phyloP scores from a whole-genome alignment of 2,329 filamentous ascomycete species.

The Colletotrichum sp. region DNA sequence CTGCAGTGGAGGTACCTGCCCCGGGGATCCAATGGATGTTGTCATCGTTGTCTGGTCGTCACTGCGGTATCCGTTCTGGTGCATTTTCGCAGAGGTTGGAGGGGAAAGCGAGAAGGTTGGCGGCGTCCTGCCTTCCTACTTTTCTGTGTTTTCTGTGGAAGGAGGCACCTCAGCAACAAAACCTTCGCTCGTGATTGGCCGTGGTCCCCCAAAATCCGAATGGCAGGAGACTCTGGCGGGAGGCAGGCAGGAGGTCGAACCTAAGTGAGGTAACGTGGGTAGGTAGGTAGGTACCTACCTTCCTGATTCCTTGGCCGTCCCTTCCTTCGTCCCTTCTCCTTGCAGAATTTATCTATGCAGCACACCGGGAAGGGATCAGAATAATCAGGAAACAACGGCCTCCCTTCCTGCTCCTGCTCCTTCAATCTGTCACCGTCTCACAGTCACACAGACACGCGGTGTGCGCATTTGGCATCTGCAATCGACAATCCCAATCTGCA shows the following conservation, averaged over 20 bases:
- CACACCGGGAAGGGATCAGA: background rate
- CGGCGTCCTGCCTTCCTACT: background rate
- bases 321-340: background rate
- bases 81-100: background rate
- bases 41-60: background rate
- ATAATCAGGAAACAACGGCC: background rate
- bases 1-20: background rate
- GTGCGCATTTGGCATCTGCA: background rate
- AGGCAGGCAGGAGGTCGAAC: background rate
- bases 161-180: background rate
- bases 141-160: background rate
- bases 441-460: background rate
- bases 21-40: background rate
- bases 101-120: background rate
- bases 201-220: background rate
- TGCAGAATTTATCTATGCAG: background rate
- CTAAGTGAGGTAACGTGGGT: too few relatives aligned
- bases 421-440: background rate
- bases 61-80: background rate
- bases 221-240: too few relatives aligned
- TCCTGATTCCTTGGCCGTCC: background rate
- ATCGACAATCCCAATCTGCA: background rate
- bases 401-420: background rate
- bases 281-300: too few relatives aligned
- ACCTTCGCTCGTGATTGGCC: background rate